Evolutionary conservation across 352 stramenopile genomes (phyloP), one percentile per base, ranked within the genome.

Genomic region (Pythium insidiosum): DNA sequence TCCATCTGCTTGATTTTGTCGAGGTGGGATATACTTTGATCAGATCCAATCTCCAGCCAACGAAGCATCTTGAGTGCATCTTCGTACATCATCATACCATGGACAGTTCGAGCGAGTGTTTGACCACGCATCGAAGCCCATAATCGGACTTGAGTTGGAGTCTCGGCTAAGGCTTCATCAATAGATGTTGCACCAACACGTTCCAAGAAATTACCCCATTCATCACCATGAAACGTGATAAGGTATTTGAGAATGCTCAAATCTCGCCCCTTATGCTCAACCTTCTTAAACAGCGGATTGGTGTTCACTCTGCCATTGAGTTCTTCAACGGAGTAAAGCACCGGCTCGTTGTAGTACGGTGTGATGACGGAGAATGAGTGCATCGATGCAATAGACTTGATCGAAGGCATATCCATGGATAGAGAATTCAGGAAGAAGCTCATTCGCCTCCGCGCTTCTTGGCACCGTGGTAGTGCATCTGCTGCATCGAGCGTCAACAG

Each of bases 1-100:
- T 93, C 76, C 70, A 94, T 89, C 54, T 91, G 78, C 61, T 91
- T 85, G 46, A 93, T 93, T 60, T 94, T 94, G 29, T 92, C 76
- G 45, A 90, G 53, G 48, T 94, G 83, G 0, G 76, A 85, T 18
- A 94, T 84, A 24, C 63, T 81, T 35, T 87, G 66, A 42, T 94
- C 79, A 11, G 74, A 89, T 0, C 83, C 83, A 43, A 94, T 90
- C 48, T 94, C 83, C 2, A 94, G 61, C 83, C 83, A 94, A 19
- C 76, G 77, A 26, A 94, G 55, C 72, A 94, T 91, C 48, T 88
- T 89, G 15, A 94, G 40, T n/a, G 80, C 78, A 34, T 94, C 83
- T 70, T 92, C 80, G 29, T 95, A 89, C 70, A 92, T 78, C 80
- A 93, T 93, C 78, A 95, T 93, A 9, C 83, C 83, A 38, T 89